Base-by-base conservation (phyloP, 768 basidiomycete genomes). In the Macrolepiota albuminosa region DNA sequence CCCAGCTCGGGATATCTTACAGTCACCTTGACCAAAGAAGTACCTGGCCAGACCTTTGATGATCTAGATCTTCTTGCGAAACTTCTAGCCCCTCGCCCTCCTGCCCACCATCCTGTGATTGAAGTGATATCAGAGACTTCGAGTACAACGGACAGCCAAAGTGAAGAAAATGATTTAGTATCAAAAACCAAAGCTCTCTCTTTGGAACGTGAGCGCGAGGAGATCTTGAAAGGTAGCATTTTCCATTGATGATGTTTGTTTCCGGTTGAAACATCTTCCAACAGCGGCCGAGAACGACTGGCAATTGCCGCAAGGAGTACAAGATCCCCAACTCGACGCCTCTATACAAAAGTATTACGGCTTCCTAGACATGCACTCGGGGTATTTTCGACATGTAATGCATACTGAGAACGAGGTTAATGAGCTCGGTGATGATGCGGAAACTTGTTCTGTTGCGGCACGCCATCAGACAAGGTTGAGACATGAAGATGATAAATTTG, bases 371-470 rank as follows among this genome's bases (percentile, higher is more conserved):
- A 76, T 83, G 69, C 80, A 93, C 69, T 82, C 82, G 2, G 89
- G 89, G 8, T 92, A 90, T 68, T 89, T 94, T 67, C 76, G 72
- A 58, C 86, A 92, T 70, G 85, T 86, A 9, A 73, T 75, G n/a
- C 82, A 91, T 64, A 82, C 82, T 3, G 89, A 88, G 68, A 93
- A 93, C 67, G 92, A 93, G 67, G 77, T 92, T 11, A 90, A 93
- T 67, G 91, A 92, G 67, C 78, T 93, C 14, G 91, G 90, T 4
- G 54, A 75, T 18, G 81, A 86, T 61, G 86, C 81, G 14, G 92
- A 95, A 73, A 77, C 68, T 1, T 81, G 81, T 56, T 69, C 76
- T 13, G 71, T 66, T 13, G 68, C 71, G 3, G 84, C 87, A 62
- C 81, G 91, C 40, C 78, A 84, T 33, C 64, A 60, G 45, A 76